Evolutionary conservation across 495 filamentous ascomycete genomes (phyloP), one percentile per base, ranked within the genome.

Genomic region (Penicillium cosmopolitanum): DNA sequence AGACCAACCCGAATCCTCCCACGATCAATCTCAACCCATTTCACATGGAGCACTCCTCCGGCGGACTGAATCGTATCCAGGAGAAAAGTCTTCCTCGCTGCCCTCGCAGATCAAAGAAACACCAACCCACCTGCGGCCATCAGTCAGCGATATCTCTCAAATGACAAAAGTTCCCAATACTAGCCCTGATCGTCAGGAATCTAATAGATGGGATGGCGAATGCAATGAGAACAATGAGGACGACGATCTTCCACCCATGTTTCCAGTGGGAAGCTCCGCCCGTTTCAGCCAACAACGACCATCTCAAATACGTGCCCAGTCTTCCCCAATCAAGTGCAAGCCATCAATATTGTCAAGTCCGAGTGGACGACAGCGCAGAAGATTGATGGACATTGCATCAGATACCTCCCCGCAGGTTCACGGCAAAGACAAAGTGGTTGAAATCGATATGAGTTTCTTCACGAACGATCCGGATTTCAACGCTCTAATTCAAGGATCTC

Each of bases 381-480:
- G 70, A 36, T 60, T 83, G 50, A 76, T 77, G 8, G 77, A 81
- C 19, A 82, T 83, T 61, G 78, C 75, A 5, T 71, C 71, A 0
- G 77, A 82, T 40, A 67, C 65, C 40, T 78, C 79, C 6, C 80
- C 80, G 3, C 69, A 73, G 33, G 68, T 73, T 40, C 68, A 65
- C 57, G 8, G 11, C 66, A 65, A 34, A 31, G 28, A 31, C 28
- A 31, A 62, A 59, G 12, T 72, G 74, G 50, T 48, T n/a, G 78
- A 81, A 42, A 50, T 80, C 8, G 71, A 76, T 16, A 69, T 82
- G 38, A 70, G 69, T 18, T 68, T 82, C 11, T 66, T 81, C 23
- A 77, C 69, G 2, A 79, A 81, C 1, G 80, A 83, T 53, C 56
- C 66, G 15, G 74, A 80, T 28, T 82, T 79, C 53, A 71, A 67